Base-by-base conservation (phyloP, 441 rosid genomes). In the Croton setiger region DNA sequence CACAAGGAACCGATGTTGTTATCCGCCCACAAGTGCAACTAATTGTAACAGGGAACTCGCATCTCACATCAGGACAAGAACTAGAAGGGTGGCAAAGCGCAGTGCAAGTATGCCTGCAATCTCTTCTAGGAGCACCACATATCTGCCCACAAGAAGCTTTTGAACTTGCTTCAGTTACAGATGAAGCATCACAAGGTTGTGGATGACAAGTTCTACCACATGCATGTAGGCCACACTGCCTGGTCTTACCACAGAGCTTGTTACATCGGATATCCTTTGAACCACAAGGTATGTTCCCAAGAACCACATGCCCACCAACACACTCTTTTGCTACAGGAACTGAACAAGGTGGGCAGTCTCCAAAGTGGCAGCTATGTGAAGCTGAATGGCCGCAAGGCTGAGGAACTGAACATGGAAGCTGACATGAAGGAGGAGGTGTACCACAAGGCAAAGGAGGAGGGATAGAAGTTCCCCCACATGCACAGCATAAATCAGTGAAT, bases 381-480 rank as follows among this genome's bases (percentile, higher is more conserved):
- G 98, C 84, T 49, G 88, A 66, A 82, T 93, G 98, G 55, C 99
- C 98, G 70, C 99, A 93, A 63, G 92, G 84, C 76, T 85, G 98
- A 37, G 93, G 86, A 76, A 88, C 80, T 2, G 87, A 81, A 72
- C 99, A 96, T 11, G 91, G 86, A 56, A 90, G 89, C 76, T 93
- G 97, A 76, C 99, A 96, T 37, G 90, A 84, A 77, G 98, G 99
- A 0, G 79, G 81, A 74, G 95, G 90, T 6, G 98, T 93, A 44
- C 98, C 99, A 71, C 99, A 93, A 13, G 98, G 97, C 80, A 88
- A 76, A 63, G 99, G 99, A 67, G 99, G 99, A 77, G 99, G 95
- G 68, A 96, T 85, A 37, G 95, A 87, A 65, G 94, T 93, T 82
- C 81, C 81, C 69, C 99, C 94, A 75, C 98, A 96, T 4, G 98